These are phyloP conservation scores for Crotalaria pallida DNA, from an alignment of 306 rosid genomes.

Conservation along the genomic window DNA sequence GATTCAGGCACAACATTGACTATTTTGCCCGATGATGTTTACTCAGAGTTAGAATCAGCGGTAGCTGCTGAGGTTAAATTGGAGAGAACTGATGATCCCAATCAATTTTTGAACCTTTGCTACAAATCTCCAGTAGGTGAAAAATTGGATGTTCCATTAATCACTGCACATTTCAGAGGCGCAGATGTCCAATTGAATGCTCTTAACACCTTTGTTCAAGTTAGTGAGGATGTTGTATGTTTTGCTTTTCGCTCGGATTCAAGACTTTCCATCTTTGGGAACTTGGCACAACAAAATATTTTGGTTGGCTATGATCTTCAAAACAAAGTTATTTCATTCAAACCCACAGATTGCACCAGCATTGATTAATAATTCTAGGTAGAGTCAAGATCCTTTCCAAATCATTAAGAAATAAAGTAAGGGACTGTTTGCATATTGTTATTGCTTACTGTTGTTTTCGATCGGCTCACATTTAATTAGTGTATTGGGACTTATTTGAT, in stretches of 20 bases:
- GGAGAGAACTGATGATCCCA: background rate
- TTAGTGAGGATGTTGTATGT: constrained; percentile 23
- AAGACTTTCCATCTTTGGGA: constrained; percentile 34
- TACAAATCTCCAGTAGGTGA: constrained; percentile 1
- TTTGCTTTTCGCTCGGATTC: constrained; percentile 11
- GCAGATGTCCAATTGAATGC: constrained; percentile 31
- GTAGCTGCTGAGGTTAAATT: background rate
- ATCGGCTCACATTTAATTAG: no score
- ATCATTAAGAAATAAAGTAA: no score
- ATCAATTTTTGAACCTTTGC: background rate
- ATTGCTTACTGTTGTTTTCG: no score
- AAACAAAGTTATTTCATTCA: constrained; percentile 31
- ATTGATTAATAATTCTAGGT: background rate
- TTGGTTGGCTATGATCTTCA: constrained; percentile 47
- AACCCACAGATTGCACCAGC: constrained; percentile 31
- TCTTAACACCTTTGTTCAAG: constrained; percentile 26
- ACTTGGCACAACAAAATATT: constrained; percentile 41
- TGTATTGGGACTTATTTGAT: no score
- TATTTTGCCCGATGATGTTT: constrained; percentile 12
- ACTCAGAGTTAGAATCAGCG: constrained; percentile 6
- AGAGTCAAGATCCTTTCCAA: no score
- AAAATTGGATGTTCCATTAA: background rate
- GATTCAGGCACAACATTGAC: constrained; percentile 41
- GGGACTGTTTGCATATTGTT: no score
- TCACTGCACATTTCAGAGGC: constrained; percentile 36